These are phyloP conservation scores for Boechera stricta DNA, from an alignment of 345 rosid genomes.

Conservation along the genomic window DNA sequence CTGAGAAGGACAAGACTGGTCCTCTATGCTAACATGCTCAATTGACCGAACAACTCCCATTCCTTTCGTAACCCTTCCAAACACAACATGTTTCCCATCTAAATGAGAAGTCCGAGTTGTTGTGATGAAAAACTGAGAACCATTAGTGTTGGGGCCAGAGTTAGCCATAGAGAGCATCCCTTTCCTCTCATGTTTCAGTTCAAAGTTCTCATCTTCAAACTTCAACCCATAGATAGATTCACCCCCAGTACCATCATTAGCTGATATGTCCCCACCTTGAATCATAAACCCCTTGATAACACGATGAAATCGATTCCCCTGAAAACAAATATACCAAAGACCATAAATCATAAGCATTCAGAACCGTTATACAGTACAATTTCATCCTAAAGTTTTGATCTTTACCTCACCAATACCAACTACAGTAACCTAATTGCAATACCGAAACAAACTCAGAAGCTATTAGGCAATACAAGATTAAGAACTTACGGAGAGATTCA, in stretches of 20 bases:
- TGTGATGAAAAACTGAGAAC: conserved; percentile 94
- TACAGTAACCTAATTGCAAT: conserved; percentile 5
- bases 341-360: neutral
- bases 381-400: neutral
- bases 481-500: neutral
- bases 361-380: neutral
- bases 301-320: conserved; percentile 89
- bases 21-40: conserved; percentile 68
- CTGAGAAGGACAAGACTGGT: conserved; percentile 58
- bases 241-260: conserved; percentile 92
- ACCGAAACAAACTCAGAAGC: neutral
- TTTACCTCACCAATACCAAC: neutral
- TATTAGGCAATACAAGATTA: neutral
- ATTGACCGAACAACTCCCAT: conserved; percentile 92
- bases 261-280: conserved; percentile 96
- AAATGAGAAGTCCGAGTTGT: conserved; percentile 82
- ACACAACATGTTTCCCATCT: conserved; percentile 94
- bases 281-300: conserved; percentile 85
- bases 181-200: conserved; percentile 89
- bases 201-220: conserved; percentile 91
- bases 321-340: conserved; percentile 33
- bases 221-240: conserved; percentile 91
- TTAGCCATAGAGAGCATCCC: conserved; percentile 97
- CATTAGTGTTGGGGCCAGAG: conserved; percentile 88
- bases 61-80: conserved; percentile 88